A percentile compares a stretch with the other conserved stretches of the same genome.
phyloP scores from a whole-genome alignment of 805 yeast species.

The Metschnikowia kofuensis region DNA sequence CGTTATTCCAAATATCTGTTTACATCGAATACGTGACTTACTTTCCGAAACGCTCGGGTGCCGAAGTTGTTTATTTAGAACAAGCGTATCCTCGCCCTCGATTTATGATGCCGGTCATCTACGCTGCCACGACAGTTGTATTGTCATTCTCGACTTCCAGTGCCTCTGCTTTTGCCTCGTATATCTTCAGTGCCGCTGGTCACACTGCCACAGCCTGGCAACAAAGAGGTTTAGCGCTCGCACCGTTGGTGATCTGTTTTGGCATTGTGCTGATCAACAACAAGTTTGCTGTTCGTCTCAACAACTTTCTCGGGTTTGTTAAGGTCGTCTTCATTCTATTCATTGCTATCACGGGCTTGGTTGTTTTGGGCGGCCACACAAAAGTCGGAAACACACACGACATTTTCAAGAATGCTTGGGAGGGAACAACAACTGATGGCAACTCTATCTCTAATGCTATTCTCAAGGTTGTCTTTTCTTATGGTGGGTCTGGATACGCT shows the following conservation, averaged over 20 bases:
- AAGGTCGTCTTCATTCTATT: slow-evolving; percentile 33
- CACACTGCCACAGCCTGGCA: slow-evolving; percentile 29
- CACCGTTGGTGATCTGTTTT: slow-evolving; percentile 25
- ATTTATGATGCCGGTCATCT: slow-evolving; percentile 34
- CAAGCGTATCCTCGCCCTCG: slow-evolving; percentile 36
- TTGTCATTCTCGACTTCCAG: slow-evolving; percentile 36
- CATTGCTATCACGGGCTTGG: slow-evolving; percentile 33
- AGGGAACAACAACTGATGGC: slow-evolving; percentile 41
- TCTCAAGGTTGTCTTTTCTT: slow-evolving; percentile 43
- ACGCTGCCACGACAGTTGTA: slow-evolving; percentile 37
- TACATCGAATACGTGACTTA: slow-evolving; percentile 43
- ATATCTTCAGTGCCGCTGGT: slow-evolving; percentile 32
- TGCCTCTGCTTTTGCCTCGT: slow-evolving; percentile 37
- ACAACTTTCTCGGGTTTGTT: slow-evolving; percentile 33
- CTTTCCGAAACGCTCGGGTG: slow-evolving; percentile 34
- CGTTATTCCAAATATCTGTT: slow-evolving; percentile 35
- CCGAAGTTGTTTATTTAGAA: slow-evolving; percentile 38
- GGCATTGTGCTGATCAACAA: slow-evolving; percentile 24
- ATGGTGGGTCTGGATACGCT: slow-evolving; percentile 40
- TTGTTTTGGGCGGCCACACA: slow-evolving; percentile 36
- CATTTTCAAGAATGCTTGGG: slow-evolving; percentile 37
- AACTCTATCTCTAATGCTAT: slow-evolving; percentile 43
- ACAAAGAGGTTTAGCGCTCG: slow-evolving; percentile 35
- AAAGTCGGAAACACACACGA: slow-evolving; percentile 29
- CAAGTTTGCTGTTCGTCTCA: slow-evolving; percentile 27